Conservation (phyloP, 192 early-diverging fungal species). For the Geranomyces variabilis region DNA sequence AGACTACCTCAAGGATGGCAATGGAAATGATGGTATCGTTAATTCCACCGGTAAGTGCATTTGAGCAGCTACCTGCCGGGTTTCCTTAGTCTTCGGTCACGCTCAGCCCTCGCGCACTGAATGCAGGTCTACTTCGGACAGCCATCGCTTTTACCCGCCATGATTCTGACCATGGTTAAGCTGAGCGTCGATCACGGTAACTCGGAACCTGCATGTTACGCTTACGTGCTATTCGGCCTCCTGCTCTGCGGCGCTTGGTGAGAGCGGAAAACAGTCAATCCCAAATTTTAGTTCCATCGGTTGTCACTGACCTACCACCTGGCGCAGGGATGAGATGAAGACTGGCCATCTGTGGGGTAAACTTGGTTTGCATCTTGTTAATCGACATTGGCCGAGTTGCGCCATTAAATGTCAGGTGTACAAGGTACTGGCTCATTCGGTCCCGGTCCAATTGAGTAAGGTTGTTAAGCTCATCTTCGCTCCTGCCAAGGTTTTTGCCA, state of each 20-base stretch:
- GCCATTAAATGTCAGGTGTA: conserved; percentile 38
- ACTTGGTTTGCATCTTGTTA: conserved; percentile 4
- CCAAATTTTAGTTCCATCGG: too few relatives aligned
- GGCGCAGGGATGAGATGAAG: conserved; percentile 6
- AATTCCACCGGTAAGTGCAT: conserved; percentile 23
- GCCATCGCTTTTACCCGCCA: conserved; percentile 26
- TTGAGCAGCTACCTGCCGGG: neutral
- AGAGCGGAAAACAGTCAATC: neutral
- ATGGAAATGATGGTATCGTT: conserved; percentile 13
- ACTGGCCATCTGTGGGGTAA: conserved; percentile 34
- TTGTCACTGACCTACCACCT: too few relatives aligned
- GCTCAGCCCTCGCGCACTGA: too few relatives aligned
- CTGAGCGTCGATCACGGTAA: conserved; percentile 18
- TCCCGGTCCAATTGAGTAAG: too few relatives aligned
- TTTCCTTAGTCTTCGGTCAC: too few relatives aligned
- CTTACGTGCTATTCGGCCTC: conserved; percentile 36
- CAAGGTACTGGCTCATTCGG: conserved; percentile 16
- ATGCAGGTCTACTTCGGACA: conserved; percentile 35
- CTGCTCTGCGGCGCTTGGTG: conserved; percentile 26
- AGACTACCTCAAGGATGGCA: conserved; percentile 5
- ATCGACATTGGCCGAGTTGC: conserved; percentile 9
- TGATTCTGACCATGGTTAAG: conserved; percentile 36
- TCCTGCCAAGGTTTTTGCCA: conserved; percentile 18
- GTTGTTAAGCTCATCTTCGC: too few relatives aligned
- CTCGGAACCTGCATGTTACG: conserved; percentile 24